phyloP scores from a whole-genome alignment of 1,284 basidiomycete genomes.

The Chondrostereum purpureum region DNA sequence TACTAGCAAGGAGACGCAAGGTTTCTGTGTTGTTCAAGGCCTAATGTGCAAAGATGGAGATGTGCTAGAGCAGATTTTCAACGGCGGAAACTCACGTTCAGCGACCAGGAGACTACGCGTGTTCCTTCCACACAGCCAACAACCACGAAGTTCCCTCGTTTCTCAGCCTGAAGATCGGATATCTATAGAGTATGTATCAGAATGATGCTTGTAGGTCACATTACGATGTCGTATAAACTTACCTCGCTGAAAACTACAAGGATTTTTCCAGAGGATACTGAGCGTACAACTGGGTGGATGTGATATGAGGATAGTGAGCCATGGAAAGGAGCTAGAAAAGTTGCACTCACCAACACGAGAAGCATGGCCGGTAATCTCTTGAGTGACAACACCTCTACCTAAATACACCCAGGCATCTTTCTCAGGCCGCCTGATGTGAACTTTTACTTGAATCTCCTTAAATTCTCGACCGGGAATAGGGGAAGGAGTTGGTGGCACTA shows the following conservation, averaged over 20 bases:
- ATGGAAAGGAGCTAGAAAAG: slow-evolving; percentile 3
- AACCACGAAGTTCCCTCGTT: slow-evolving; percentile 77
- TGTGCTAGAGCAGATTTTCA: background rate
- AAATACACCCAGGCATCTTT: slow-evolving; percentile 76
- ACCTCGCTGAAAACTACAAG: slow-evolving; percentile 70
- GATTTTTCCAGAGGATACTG: slow-evolving; percentile 57
- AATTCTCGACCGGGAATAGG: slow-evolving; percentile 29
- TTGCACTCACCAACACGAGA: slow-evolving; percentile 63
- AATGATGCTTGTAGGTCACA: slow-evolving; percentile 34
- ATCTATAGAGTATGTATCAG: background rate
- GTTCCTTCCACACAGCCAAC: slow-evolving; percentile 66
- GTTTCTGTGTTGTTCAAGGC: slow-evolving; percentile 76
- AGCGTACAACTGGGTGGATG: slow-evolving; percentile 65
- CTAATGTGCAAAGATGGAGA: slow-evolving; percentile 28
- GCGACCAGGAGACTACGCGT: slow-evolving; percentile 75
- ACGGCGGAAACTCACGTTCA: slow-evolving; percentile 49
- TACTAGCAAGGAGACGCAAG: slow-evolving; percentile 67
- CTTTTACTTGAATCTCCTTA: slow-evolving; percentile 73
- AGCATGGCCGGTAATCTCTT: slow-evolving; percentile 64
- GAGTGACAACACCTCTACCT: slow-evolving; percentile 65
- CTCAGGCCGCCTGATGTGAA: slow-evolving; percentile 73
- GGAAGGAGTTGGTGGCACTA: background rate
- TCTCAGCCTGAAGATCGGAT: slow-evolving; percentile 72
- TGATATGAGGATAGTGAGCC: too few species aligned
- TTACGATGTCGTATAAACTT: slow-evolving; percentile 14